Evolutionary conservation across 257 asterid genomes (phyloP).

Genomic region (Voacanga thouarsii): DNA sequence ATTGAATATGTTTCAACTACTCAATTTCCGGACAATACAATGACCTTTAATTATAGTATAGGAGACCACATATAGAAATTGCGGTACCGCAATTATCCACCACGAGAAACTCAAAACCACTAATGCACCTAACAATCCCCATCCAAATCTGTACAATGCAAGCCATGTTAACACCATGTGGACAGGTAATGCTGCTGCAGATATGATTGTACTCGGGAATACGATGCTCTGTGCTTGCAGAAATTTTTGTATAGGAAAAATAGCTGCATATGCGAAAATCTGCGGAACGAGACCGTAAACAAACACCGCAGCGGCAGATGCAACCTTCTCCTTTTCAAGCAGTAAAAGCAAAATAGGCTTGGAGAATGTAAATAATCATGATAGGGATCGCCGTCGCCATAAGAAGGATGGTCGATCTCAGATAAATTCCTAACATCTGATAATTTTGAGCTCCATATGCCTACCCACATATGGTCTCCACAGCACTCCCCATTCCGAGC

Average conservation of each 20-base stretch:
- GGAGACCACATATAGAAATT: slow-evolving; percentile 28
- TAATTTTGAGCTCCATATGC: slow-evolving; percentile 38
- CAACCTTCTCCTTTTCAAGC: slow-evolving; percentile 23
- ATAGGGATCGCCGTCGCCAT: slow-evolving; percentile 27
- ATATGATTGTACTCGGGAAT: slow-evolving; percentile 19
- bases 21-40: no score
- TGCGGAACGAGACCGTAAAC: slow-evolving; percentile 37
- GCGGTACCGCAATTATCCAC: slow-evolving; percentile 30
- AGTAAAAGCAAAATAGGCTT: slow-evolving; percentile 28
- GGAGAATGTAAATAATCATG: slow-evolving; percentile 24
- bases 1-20: no score
- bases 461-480: slow-evolving; percentile 39
- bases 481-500: slow-evolving; percentile 45
- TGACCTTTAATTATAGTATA: no score
- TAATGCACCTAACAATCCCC: slow-evolving; percentile 33
- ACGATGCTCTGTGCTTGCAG: slow-evolving; percentile 37
- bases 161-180: slow-evolving; percentile 30
- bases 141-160: slow-evolving; percentile 12
- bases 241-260: slow-evolving; percentile 37
- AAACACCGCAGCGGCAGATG: slow-evolving; percentile 24
- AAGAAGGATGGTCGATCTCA: slow-evolving; percentile 33
- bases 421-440: slow-evolving; percentile 27
- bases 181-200: slow-evolving; percentile 13
- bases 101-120: slow-evolving; percentile 28
- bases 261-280: slow-evolving; percentile 29